A percentile compares a stretch with the other conserved stretches of the same genome.
phyloP scores from a whole-genome alignment of 164 flowering plant species.

The Vitis rotundifolia region DNA sequence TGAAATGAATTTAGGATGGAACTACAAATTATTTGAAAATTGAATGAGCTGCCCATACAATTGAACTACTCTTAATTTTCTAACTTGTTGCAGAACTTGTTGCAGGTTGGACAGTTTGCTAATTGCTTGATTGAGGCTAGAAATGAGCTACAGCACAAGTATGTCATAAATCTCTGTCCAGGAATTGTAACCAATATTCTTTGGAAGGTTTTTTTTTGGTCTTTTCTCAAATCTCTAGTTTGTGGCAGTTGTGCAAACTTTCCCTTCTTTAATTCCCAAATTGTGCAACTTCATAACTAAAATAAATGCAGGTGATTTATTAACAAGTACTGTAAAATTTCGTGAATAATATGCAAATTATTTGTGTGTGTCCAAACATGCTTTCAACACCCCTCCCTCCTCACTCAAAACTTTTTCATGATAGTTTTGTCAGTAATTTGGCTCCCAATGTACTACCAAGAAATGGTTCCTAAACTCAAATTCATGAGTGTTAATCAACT shows the following conservation, averaged over 20 bases:
- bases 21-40: too few relatives aligned
- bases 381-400: too few relatives aligned
- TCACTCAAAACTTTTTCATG: too few relatives aligned
- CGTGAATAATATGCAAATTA: too few relatives aligned
- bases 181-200: background rate
- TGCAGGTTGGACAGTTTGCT: constrained; percentile 84
- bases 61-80: background rate
- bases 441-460: too few relatives aligned
- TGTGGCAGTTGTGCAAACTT: background rate
- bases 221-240: background rate
- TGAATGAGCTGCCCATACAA: background rate
- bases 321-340: too few relatives aligned
- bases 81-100: constrained; percentile 38
- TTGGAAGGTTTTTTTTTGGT: background rate
- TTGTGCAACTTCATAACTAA: background rate
- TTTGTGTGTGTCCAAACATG: too few relatives aligned
- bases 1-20: too few relatives aligned
- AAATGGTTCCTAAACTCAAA: too few relatives aligned
- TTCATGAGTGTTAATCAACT: background rate
- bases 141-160: constrained; percentile 77
- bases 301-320: too few relatives aligned
- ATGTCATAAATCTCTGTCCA: constrained; percentile 16
- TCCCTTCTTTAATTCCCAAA: background rate
- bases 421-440: too few relatives aligned
- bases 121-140: constrained; percentile 76